Evolutionary conservation across 768 basidiomycete species (phyloP).

Genomic region (Podaxis sp.): DNA sequence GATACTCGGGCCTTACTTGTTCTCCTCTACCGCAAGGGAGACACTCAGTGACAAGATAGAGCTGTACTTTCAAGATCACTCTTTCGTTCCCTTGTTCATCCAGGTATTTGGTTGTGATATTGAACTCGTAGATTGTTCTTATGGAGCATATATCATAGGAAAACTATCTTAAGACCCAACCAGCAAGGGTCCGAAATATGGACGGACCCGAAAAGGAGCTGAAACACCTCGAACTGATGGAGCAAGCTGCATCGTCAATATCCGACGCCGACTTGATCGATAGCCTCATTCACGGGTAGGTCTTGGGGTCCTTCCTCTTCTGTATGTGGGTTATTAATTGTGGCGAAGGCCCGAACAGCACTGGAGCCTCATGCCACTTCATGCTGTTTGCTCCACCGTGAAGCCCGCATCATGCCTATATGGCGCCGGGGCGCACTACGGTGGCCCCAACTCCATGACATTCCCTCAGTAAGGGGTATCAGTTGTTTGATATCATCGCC

Average conservation of each 20-base stretch:
- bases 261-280: constrained; percentile 96
- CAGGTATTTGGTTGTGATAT: constrained; percentile 51
- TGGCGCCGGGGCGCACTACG: constrained; percentile 66
- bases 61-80: constrained; percentile 93
- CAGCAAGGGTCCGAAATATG: constrained; percentile 53
- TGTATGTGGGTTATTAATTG: constrained; percentile 4
- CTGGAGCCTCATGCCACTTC: constrained; percentile 93
- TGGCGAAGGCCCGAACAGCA: constrained; percentile 81
- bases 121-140: background rate
- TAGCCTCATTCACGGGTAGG: constrained; percentile 87
- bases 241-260: constrained; percentile 86
- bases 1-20: constrained; percentile 88
- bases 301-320: constrained; percentile 3
- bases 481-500: constrained; percentile 8
- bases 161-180: constrained; percentile 89
- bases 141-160: constrained; percentile 48
- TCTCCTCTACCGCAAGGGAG: constrained; percentile 77
- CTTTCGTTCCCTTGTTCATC: constrained; percentile 92
- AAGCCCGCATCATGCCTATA: constrained; percentile 83
- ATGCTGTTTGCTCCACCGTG: constrained; percentile 88
- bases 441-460: constrained; percentile 61
- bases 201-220: constrained; percentile 64
- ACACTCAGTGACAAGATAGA: constrained; percentile 92
- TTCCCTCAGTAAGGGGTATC: constrained; percentile 76
- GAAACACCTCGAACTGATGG: constrained; percentile 79